phyloP scores from a whole-genome alignment of 1,139 yeast species.

The Geotrichum europaeum region DNA sequence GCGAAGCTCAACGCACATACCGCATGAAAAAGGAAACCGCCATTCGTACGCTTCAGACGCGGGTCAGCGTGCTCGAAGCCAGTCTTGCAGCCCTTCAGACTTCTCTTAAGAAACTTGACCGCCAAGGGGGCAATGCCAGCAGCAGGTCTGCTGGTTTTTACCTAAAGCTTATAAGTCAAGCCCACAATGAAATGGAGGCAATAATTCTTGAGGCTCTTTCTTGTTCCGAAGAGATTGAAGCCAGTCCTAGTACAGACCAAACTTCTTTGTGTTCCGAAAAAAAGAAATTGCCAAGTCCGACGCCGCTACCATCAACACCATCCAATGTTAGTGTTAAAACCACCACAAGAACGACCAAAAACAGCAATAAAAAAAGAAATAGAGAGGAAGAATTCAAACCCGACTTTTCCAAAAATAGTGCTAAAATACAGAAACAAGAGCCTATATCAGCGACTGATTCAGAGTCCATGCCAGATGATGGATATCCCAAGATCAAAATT shows the following conservation, averaged over 20 bases:
- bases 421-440: background rate
- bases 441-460: background rate
- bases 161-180: background rate
- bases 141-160: background rate
- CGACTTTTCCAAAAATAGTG: background rate
- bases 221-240: background rate
- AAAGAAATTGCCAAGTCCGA: background rate
- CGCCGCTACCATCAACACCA: background rate
- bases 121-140: background rate
- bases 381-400: background rate
- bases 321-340: background rate
- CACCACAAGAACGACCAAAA: background rate
- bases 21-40: constrained; percentile 12
- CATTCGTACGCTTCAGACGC: constrained; percentile 5
- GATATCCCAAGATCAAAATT: background rate
- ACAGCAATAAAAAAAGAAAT: background rate
- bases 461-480: background rate
- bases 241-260: background rate
- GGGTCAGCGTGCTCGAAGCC: constrained; percentile 6
- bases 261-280: background rate
- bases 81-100: background rate
- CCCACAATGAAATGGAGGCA: background rate
- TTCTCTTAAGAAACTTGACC: background rate
- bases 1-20: constrained; percentile 16
- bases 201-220: background rate